Evolutionary conservation across 345 rosid species (phyloP), one percentile per base, ranked within the genome.

Genomic region (Aurinia saxatilis): DNA sequence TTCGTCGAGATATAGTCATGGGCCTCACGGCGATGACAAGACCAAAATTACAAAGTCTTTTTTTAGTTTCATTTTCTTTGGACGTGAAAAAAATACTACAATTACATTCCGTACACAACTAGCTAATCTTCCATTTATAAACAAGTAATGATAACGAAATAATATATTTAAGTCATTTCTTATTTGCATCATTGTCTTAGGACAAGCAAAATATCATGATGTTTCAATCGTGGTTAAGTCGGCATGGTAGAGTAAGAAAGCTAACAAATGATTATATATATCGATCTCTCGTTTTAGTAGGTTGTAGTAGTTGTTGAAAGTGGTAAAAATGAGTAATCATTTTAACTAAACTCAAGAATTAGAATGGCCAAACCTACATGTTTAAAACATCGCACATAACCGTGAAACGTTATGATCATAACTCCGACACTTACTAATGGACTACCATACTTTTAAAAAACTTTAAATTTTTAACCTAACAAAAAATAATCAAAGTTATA

Each of bases 371-470:
- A 49, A 49, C n/a, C 41, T 48, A 67, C 59, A 31, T 33, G 6
- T 33, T 14, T 6, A 27, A 30, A 50, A 49, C 30, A 34, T 40
- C 18, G n/a, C 60, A 35, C 35, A 0, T 16, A 60, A 0, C 46
- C 27, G 16, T 50, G 16, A 59, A 42, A 60, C 35, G 50, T 36
- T 61, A 51, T 33, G 45, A 47, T 39, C 58, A 63, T 55, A 39
- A 63, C 51, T 54, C 52, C 74, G 39, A 63, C 74, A 70, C 16
- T 21, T 47, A 55, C 27, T 11, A 55, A 33, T 70, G 74, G 63
- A 62, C 45, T 5, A 30, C 68, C 74, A 63, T 70, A n/a, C 69
- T 12, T 30, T 30, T 29, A 7, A 12, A 25, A 7, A 35, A 10
- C 38, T 18, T 29, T 57, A 14, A 15, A n/a, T 52, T 59, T 15